Base-by-base conservation (phyloP, 768 basidiomycete species). In the Lentinula edodes region DNA sequence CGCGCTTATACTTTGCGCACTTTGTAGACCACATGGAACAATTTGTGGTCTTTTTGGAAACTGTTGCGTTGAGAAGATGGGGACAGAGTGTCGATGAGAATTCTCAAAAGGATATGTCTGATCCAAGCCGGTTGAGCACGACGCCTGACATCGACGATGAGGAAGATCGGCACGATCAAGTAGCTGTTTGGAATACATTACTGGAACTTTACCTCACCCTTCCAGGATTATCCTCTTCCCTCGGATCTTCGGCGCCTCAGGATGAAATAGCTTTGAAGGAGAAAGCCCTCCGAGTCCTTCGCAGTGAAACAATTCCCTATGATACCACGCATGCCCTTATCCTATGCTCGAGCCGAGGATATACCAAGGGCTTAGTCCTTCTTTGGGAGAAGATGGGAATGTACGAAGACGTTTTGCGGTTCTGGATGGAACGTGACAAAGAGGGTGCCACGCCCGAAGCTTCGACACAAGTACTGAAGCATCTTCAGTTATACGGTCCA, bases 371-470 rank as follows among this genome's bases (percentile, higher is more conserved):
- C 1, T 81, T 96, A 10, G 90, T 98, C 2, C 74, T 91, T 5
- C 79, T 98, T 2, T 98, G 95, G 92, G 97, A 97, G 75, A 86
- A 83, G 63, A 79, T 95, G 76, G 94, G 91, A 6, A 95, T 97
- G 96, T 92, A 93, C 71, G 96, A 98, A 67, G 95, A 97, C 66
- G 87, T 98, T 52, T 70, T 98, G 35, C 83, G 95, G 23, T 97
- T 92, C 76, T 95, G 90, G 89, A 95, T 96, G 83, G 90, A 91
- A 61, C 80, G 80, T 63, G 80, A 89, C 60, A 73, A 70, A 16
- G 76, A 77, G 41, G 80, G 74, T 12, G 60, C 63, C 2, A 63
- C 70, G 6, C 68, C 75, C 0, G 70, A 63, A 15, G 80, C 81
- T 16, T 80, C 81, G 1, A 74, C 67, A 7, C 80, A 89, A 66